Conservation (phyloP, 768 basidiomycete species). For the Rossbeevera mucosa region DNA sequence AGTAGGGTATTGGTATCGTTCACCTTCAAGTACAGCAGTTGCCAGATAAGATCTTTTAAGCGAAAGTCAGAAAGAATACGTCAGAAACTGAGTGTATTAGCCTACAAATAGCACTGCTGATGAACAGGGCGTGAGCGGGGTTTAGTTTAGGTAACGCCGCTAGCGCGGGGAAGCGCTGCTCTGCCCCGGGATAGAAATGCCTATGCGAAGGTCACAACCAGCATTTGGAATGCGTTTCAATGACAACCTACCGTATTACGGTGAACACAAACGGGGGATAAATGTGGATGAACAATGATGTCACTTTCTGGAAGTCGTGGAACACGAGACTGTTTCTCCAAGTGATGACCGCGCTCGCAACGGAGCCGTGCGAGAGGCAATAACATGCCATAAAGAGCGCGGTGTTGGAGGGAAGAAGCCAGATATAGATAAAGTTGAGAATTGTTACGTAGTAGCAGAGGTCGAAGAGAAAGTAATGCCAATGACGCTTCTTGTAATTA, state of each 20-base stretch:
- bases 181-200: slow-evolving; percentile 83
- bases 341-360: slow-evolving; percentile 93
- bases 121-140: slow-evolving; percentile 65
- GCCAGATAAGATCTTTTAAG: slow-evolving; percentile 83
- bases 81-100: slow-evolving; percentile 7
- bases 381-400: slow-evolving; percentile 89
- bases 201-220: slow-evolving; percentile 36
- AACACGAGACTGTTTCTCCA: slow-evolving; percentile 99
- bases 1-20: slow-evolving; percentile 4
- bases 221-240: neutral
- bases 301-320: slow-evolving; percentile 95
- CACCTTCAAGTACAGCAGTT: slow-evolving; percentile 90
- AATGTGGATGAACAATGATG: slow-evolving; percentile 91
- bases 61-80: slow-evolving; percentile 5
- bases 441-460: slow-evolving; percentile 92
- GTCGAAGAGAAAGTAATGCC: slow-evolving; percentile 94
- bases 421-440: slow-evolving; percentile 88
- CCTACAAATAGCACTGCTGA: slow-evolving; percentile 84
- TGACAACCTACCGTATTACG: slow-evolving; percentile 66
- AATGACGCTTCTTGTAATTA: slow-evolving; percentile 86
- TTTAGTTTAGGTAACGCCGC: slow-evolving; percentile 62
- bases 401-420: slow-evolving; percentile 76
- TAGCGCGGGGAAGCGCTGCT: slow-evolving; percentile 82
- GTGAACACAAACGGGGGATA: slow-evolving; percentile 90
- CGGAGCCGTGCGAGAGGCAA: slow-evolving; percentile 83